A percentile compares a stretch with the other conserved stretches of the same genome.
These are phyloP conservation scores for Phaeosphaeria sp. DNA, from an alignment of 2,329 filamentous ascomycete genomes.

Conservation along the genomic window DNA sequence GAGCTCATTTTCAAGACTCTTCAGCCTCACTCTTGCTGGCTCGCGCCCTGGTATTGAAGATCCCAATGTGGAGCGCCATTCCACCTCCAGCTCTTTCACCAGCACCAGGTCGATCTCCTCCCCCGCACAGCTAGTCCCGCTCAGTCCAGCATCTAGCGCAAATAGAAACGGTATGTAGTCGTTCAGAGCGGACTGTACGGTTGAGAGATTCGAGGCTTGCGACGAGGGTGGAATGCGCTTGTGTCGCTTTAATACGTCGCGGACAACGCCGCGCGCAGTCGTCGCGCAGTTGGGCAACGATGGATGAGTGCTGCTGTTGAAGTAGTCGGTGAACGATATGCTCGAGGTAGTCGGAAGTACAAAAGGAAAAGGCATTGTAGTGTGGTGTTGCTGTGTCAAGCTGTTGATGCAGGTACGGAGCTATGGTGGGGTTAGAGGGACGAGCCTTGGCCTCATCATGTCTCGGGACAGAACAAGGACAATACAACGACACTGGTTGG, in stretches of 20 bases:
- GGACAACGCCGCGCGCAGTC: conserved; percentile 81
- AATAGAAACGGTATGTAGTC: conserved; percentile 85
- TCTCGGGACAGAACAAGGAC: not conserved
- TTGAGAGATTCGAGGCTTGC: conserved; percentile 72
- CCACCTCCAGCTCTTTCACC: conserved; percentile 69
- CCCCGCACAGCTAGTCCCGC: conserved; percentile 59
- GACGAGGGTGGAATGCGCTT: conserved; percentile 80
- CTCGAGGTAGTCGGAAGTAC: conserved; percentile 86
- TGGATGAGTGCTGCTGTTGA: conserved; percentile 83
- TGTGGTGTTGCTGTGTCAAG: conserved; percentile 15
- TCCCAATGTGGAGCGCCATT: conserved; percentile 84
- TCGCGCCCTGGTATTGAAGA: conserved; percentile 65
- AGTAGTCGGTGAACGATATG: conserved; percentile 79
- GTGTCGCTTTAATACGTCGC: conserved; percentile 84
- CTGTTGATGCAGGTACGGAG: conserved; percentile 34
- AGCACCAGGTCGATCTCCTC: conserved; percentile 74
- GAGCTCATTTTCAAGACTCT: conserved; percentile 81
- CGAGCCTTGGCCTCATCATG: conserved; percentile 30
- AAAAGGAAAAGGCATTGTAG: conserved; percentile 86
- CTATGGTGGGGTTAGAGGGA: conserved; percentile 27
- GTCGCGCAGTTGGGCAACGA: conserved; percentile 84
- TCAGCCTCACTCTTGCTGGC: conserved; percentile 69
- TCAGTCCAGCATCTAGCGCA: conserved; percentile 76
- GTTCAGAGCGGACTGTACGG: conserved; percentile 72
- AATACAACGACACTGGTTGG: not conserved